A percentile compares a stretch with the other conserved stretches of the same genome.
phyloP scores from a whole-genome alignment of 176 grass and related monocot species.

The Carex kokanica region DNA sequence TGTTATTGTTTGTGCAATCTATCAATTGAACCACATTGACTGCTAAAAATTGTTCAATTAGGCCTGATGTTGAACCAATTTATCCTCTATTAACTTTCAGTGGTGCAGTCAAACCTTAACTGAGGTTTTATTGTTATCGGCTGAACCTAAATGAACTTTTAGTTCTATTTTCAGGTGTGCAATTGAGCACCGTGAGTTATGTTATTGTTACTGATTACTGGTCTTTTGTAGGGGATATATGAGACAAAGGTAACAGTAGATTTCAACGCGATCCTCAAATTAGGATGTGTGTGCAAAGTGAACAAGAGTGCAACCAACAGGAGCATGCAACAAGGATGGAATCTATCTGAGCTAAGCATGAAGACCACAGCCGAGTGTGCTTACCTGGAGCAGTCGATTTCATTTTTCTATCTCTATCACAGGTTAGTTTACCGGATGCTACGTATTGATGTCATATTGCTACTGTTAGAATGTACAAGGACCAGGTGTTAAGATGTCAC shows the following conservation, averaged over 20 bases:
- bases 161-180: not conserved
- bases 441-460: not conserved
- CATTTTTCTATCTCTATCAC: constrained; percentile 93
- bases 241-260: constrained; percentile 78
- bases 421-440: constrained; percentile 43
- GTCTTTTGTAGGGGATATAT: constrained; percentile 73
- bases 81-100: not conserved
- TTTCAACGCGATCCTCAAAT: constrained; percentile 71
- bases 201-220: not conserved
- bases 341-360: constrained; percentile 81
- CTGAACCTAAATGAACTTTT: not conserved
- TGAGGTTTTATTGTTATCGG: not conserved
- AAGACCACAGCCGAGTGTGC: constrained; percentile 95
- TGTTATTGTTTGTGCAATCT: not conserved
- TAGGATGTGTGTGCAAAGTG: constrained; percentile 95
- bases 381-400: constrained; percentile 80
- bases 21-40: not conserved
- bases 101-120: not conserved
- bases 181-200: not conserved
- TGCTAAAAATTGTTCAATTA: not conserved
- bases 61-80: not conserved
- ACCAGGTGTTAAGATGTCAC: not conserved
- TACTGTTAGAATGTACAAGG: not conserved
- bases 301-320: constrained; percentile 60
- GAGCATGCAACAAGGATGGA: constrained; percentile 83